Percentiles rank a stretch among this genome's conserved stretches.
Conservation (phyloP, 768 basidiomycete species). For the Gloeophyllum trabeum region DNA sequence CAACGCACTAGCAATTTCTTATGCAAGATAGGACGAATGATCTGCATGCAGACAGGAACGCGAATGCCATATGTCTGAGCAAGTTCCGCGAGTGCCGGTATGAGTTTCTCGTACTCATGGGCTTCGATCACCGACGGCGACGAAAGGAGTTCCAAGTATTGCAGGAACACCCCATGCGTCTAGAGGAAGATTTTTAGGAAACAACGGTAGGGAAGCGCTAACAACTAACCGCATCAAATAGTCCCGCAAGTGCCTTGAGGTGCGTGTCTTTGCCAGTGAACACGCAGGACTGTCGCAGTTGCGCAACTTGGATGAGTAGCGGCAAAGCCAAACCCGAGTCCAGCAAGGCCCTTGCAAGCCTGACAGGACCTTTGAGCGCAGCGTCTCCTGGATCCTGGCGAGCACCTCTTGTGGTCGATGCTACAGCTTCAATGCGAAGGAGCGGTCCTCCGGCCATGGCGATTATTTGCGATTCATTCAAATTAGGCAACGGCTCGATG, state of each 20-base stretch:
- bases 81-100: constrained; percentile 69
- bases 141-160: constrained; percentile 84
- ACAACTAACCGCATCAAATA: constrained; percentile 77
- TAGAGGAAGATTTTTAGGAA: constrained; percentile 18
- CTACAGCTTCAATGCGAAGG: constrained; percentile 80
- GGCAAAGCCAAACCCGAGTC: constrained; percentile 75
- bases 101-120: constrained; percentile 63
- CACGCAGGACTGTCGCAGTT: constrained; percentile 81
- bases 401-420: constrained; percentile 68
- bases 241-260: constrained; percentile 74
- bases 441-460: constrained; percentile 89
- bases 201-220: constrained; percentile 8
- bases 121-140: constrained; percentile 55
- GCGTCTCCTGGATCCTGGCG: constrained; percentile 57
- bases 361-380: constrained; percentile 50
- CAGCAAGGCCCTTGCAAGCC: constrained; percentile 53
- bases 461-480: constrained; percentile 79
- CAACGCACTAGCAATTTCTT: constrained; percentile 43
- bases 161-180: constrained; percentile 87
- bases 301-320: constrained; percentile 84
- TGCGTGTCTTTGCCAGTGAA: constrained; percentile 65
- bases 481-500: constrained; percentile 80
- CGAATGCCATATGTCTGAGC: constrained; percentile 70
- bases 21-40: constrained; percentile 76
- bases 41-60: constrained; percentile 87